Evolutionary conservation across 1,284 basidiomycete species (phyloP), one percentile per base, ranked within the genome.

Genomic region (Ustilago xerochloae): DNA sequence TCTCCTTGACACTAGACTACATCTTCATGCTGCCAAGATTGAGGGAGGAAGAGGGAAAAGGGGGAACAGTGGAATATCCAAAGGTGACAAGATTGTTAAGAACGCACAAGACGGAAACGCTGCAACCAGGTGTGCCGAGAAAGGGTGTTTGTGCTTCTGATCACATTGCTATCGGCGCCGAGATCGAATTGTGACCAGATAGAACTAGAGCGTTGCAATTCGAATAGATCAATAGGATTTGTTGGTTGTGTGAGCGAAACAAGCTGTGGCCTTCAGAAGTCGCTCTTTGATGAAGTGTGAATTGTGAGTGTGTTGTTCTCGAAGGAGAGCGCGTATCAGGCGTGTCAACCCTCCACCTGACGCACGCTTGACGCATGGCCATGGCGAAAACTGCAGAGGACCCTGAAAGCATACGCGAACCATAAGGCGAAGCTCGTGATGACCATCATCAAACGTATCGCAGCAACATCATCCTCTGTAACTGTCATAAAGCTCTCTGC

Each of bases 131-230:
- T 8, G 85, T 97, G 43, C 94, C 94, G n/a, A 87, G 89, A 77
- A 89, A 89, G 72, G 90, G 89, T 16, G 87, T 94, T 26, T 92
- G 91, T 74, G 92, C 92, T 10, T 93, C 92, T 78, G 94, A 97
- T 85, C 94, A 97, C 82, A 87, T 94, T 63, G 91, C 91, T 1
- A 87, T 97, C 10, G 90, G 89, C 41, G 83, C 81, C 9, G 80
- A 84, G 51, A 63, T 79, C 36, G 61, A 68, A 30, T 30, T 73
- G 45, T 67, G 41, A 51, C 13, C n/a, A 3, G 16, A 49, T 24
- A 24, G 32, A 49, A 32, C 38, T 24, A 43, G 2, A 30, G 6
- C 13, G 30, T 22, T 12, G 18, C 32, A 45, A 16, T 22, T 12
- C 4, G 41, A 5, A 43, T 15, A 47, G 29, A 32, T 50, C 48